A percentile compares a stretch with the other conserved stretches of the same genome.
Conservation (phyloP, 208 protist species). For the Trypanosoma congolense region DNA sequence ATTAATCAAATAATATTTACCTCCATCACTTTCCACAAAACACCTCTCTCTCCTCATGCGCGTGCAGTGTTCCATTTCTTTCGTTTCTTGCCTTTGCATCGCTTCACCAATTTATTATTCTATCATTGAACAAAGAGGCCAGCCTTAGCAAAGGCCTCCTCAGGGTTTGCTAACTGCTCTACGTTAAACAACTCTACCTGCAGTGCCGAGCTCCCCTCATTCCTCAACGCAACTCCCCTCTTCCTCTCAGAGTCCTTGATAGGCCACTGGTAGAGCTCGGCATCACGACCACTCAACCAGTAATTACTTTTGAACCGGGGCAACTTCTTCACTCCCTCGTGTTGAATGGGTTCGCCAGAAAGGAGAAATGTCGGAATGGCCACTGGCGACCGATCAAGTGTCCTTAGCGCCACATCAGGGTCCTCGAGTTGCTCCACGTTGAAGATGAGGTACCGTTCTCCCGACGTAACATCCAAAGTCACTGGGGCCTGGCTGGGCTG, state of each 20-base stretch:
- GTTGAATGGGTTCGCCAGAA: constrained; percentile 72
- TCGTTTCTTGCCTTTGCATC: constrained; percentile 3
- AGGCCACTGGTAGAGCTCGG: constrained; percentile 83
- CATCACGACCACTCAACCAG: constrained; percentile 83
- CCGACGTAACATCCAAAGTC: constrained; percentile 55
- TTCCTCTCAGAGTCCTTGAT: constrained; percentile 79
- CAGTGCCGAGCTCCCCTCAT: constrained; percentile 35
- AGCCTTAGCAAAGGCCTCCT: constrained; percentile 83
- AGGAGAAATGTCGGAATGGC: constrained; percentile 80
- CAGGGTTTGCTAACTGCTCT: constrained; percentile 83
- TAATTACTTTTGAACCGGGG: constrained; percentile 82
- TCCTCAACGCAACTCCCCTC: constrained; percentile 63
- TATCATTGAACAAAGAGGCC: constrained; percentile 71
- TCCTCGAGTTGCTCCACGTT: constrained; percentile 87
- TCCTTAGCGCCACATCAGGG: constrained; percentile 75
- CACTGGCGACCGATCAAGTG: constrained; percentile 70
- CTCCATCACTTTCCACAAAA: background rate
- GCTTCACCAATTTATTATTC: background rate
- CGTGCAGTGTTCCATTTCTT: background rate
- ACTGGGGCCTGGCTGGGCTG: constrained; percentile 60
- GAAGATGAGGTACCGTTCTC: constrained; percentile 78
- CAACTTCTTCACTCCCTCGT: constrained; percentile 67
- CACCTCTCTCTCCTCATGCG: background rate
- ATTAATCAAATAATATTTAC: background rate
- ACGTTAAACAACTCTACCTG: constrained; percentile 86